phyloP scores from a whole-genome alignment of 1,284 basidiomycete species.

The Papiliotrema nemorosa region DNA sequence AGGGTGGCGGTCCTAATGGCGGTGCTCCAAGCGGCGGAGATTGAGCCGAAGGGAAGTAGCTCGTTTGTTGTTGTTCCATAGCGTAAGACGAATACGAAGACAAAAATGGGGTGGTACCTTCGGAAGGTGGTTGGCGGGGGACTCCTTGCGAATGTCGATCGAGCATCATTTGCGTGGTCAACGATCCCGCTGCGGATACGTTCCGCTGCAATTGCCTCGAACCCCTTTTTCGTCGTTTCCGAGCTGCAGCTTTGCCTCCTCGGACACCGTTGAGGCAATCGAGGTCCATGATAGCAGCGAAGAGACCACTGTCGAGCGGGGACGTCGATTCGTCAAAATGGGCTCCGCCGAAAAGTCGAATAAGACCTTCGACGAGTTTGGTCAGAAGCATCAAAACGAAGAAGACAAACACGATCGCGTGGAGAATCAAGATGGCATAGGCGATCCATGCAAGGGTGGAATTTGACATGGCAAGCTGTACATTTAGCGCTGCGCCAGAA shows the following conservation, averaged over 20 bases:
- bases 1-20: conserved; percentile 27
- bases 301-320: conserved; percentile 73
- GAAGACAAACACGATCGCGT: conserved; percentile 77
- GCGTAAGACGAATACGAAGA: conserved; percentile 7
- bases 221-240: conserved; percentile 48
- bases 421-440: conserved; percentile 83
- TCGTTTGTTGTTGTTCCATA: conserved; percentile 8
- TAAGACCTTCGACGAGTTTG: conserved; percentile 76
- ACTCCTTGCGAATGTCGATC: conserved; percentile 46
- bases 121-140: conserved; percentile 17
- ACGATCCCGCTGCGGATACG: conserved; percentile 38
- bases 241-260: conserved; percentile 63
- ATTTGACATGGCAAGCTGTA: conserved; percentile 70
- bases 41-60: conserved; percentile 10
- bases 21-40: no score
- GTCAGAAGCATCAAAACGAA: conserved; percentile 74
- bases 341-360: conserved; percentile 73
- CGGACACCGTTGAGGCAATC: conserved; percentile 62
- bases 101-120: conserved; percentile 19
- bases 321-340: conserved; percentile 81
- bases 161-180: conserved; percentile 50
- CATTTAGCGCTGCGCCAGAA: conserved; percentile 3
- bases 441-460: conserved; percentile 84
- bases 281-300: conserved; percentile 61
- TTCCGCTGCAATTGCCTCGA: conserved; percentile 42